Percentiles rank a stretch among this genome's conserved stretches.
These are phyloP conservation scores for Candida glaebosa DNA, from an alignment of 805 yeast genomes.

Conservation along the genomic window DNA sequence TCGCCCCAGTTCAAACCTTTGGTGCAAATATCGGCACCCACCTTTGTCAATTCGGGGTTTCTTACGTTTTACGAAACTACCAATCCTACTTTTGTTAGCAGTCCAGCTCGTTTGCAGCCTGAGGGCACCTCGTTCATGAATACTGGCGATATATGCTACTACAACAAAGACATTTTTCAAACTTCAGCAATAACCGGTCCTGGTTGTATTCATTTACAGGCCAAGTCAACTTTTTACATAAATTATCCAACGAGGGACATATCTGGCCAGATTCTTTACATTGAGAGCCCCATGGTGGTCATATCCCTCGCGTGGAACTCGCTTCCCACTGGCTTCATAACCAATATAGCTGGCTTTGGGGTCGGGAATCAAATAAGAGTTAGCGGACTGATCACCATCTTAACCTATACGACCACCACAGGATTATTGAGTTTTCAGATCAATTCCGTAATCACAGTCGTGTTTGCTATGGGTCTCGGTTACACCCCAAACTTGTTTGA, in stretches of 20 bases:
- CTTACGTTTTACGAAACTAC: constrained; percentile 13
- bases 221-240: constrained; percentile 12
- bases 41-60: constrained; percentile 18
- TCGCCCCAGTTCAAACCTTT: too few relatives aligned
- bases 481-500: constrained; percentile 13
- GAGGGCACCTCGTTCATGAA: constrained; percentile 19
- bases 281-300: constrained; percentile 14
- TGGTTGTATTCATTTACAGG: constrained; percentile 23
- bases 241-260: constrained; percentile 13
- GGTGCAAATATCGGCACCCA: constrained; percentile 12
- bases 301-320: too few relatives aligned
- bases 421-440: constrained; percentile 16
- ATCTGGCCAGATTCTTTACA: constrained; percentile 15
- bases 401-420: constrained; percentile 10
- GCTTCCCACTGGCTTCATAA: constrained; percentile 12
- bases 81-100: constrained; percentile 11
- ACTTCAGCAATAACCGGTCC: constrained; percentile 17
- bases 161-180: constrained; percentile 18
- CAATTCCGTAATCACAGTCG: constrained; percentile 5
- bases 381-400: constrained; percentile 7
- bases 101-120: too few relatives aligned
- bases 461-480: constrained; percentile 21
- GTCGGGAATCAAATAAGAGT: constrained; percentile 18
- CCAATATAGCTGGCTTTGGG: constrained; percentile 23
- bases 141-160: constrained; percentile 25